A percentile compares a stretch with the other conserved stretches of the same genome.
These are phyloP conservation scores for Chlorophyllum brunneum DNA, from an alignment of 768 basidiomycete genomes.

Conservation along the genomic window DNA sequence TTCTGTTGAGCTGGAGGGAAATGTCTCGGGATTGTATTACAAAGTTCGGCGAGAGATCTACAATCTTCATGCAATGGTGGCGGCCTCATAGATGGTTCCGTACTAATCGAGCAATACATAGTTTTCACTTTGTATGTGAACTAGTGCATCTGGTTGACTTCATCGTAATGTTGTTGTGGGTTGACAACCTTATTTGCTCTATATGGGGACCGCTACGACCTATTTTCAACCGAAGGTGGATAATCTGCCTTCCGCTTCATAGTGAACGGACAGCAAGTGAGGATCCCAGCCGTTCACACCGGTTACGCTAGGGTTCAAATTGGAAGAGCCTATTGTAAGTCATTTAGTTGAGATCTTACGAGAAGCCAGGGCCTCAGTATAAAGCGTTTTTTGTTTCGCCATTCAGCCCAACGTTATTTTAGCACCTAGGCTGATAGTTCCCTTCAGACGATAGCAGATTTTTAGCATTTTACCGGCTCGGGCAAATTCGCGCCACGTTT, in stretches of 20 bases:
- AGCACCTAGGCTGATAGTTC: conserved; percentile 71
- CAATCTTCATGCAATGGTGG: conserved; percentile 83
- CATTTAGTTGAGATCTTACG: conserved; percentile 16
- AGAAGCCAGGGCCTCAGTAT: conserved; percentile 85
- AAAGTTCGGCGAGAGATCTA: conserved; percentile 88
- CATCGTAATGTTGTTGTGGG: no score
- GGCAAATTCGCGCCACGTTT: conserved; percentile 95
- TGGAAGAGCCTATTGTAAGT: conserved; percentile 94
- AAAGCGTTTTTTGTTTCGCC: no score
- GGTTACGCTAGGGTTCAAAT: conserved; percentile 97
- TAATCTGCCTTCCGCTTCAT: no score
- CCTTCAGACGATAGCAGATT: conserved; percentile 81
- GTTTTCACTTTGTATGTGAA: no score
- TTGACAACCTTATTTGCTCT: no score
- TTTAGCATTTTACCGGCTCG: conserved; percentile 92
- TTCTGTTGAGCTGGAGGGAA: conserved; percentile 86
- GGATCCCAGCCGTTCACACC: conserved; percentile 68
- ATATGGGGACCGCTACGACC: no score
- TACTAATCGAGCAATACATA: not conserved
- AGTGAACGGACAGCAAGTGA: no score
- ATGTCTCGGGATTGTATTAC: conserved; percentile 85
- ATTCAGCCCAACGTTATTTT: no score
- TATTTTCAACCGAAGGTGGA: no score
- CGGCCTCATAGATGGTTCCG: conserved; percentile 36
- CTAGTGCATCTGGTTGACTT: no score